Base-by-base conservation (phyloP, 495 filamentous ascomycete species). In the Aspergillus wentii region DNA sequence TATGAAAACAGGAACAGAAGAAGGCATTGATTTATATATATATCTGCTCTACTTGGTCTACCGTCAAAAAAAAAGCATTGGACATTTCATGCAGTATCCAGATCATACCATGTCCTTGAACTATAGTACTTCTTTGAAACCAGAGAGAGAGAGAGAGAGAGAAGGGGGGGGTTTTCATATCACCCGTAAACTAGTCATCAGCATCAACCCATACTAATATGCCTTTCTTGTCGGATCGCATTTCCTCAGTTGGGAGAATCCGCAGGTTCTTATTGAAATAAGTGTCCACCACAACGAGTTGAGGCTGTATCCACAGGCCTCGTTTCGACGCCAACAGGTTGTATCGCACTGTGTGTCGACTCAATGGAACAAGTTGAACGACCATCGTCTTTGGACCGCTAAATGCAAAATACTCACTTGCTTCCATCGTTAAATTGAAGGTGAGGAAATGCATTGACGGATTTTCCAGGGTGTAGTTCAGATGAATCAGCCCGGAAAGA, bases 361-460 rank as follows among this genome's bases (percentile, higher is more conserved):
- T 86, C 23, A 94, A 64, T 1, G 92, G 92, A 20, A 92, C 72
- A 26, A 97, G 57, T 41, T 90, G 82, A 13, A 95, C 37, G 2
- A 78, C 79, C 5, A 76, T 79, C 31, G 82, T 74, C 65, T 96
- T 97, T 4, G 86, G 71, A 0, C 92, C 92, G 18, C 85, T 88
- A 57, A 99, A 96, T 5, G 88, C 92, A 58, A 99, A 99, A 10
- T 85, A 76, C 41, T 94, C 88, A 51, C 76, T 87, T 1, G 88
- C 81, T 46, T 99, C 94, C 88, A 99, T 95, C 8, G 77, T 75
- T 20, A 95, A 55, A 15, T 81, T 86, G 61, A 99, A 97, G 0
- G 88, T 94, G 14, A 99, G 74, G 59, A 92, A 90, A 52, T 97
- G 91, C 52, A 79, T 82, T 2, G 94, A 95, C 3, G 92, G 85